Evolutionary conservation across 495 filamentous ascomycete genomes (phyloP).

Genomic region (Podospora pseudopauciseta): DNA sequence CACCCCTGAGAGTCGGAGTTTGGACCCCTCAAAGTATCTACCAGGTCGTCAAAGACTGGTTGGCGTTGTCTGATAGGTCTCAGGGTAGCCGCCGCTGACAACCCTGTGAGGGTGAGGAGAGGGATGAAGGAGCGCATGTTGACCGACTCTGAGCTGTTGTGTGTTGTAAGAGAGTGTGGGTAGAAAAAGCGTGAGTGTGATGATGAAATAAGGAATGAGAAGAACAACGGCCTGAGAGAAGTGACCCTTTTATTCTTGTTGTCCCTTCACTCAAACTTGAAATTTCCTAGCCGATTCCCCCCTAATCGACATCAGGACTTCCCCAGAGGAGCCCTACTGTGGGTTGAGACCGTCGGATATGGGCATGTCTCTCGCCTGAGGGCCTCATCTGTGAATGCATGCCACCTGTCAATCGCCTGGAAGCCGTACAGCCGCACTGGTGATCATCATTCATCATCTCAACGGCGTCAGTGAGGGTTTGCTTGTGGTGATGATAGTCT

Average conservation of each 20-base stretch:
- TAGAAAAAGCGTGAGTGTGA: neutral
- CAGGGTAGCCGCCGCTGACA: neutral
- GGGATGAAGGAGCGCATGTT: neutral
- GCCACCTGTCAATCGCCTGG: neutral
- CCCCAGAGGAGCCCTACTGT: neutral
- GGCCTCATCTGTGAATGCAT: neutral
- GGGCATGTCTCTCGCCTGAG: neutral
- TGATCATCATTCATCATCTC: neutral
- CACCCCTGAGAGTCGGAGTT: neutral
- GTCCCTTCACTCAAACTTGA: neutral
- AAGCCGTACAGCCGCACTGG: neutral
- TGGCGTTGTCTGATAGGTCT: neutral
- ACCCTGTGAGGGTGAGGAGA: neutral
- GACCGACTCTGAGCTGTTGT: neutral
- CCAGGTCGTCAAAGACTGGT: neutral
- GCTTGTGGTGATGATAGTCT: neutral
- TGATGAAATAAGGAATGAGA: neutral
- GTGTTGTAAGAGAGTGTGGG: neutral
- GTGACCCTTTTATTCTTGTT: neutral
- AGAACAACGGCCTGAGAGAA: neutral
- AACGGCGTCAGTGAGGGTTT: neutral
- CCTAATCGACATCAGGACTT: neutral
- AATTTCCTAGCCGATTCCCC: neutral
- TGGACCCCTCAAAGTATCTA: neutral
- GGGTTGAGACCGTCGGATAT: neutral